These are phyloP conservation scores for Penicillium corylophilum DNA, from an alignment of 2,329 filamentous ascomycete species.

Conservation along the genomic window DNA sequence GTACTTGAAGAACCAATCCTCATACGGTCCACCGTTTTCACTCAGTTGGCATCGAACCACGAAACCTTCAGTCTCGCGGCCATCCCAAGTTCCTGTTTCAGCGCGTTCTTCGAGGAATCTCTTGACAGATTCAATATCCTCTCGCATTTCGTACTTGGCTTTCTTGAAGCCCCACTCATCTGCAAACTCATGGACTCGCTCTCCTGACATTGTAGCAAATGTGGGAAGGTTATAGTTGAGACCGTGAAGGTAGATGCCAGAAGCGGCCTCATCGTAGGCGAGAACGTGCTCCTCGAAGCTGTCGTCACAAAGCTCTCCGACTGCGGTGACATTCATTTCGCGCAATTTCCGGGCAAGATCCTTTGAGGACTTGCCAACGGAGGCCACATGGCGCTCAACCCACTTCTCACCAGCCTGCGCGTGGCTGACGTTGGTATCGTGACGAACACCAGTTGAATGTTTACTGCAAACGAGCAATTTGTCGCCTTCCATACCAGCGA, in stretches of 20 bases:
- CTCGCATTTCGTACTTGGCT: slow-evolving; percentile 73
- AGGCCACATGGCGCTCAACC: slow-evolving; percentile 74
- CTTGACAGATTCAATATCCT: slow-evolving; percentile 72
- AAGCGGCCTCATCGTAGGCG: slow-evolving; percentile 76
- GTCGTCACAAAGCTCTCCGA: slow-evolving; percentile 95
- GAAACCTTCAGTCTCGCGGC: slow-evolving; percentile 93
- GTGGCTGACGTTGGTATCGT: slow-evolving; percentile 73
- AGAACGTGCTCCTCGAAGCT: slow-evolving; percentile 95
- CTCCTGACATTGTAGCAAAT: slow-evolving; percentile 82
- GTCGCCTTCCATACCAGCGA: slow-evolving; percentile 84
- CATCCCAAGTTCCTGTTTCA: slow-evolving; percentile 84
- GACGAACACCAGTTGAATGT: slow-evolving; percentile 84
- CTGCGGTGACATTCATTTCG: slow-evolving; percentile 83
- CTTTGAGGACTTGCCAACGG: slow-evolving; percentile 72
- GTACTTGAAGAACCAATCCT: slow-evolving; percentile 99
- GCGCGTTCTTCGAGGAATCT: slow-evolving; percentile 79
- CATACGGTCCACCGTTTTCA: slow-evolving; percentile 55
- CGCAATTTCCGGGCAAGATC: slow-evolving; percentile 77
- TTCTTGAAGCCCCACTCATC: slow-evolving; percentile 92
- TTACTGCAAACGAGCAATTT: slow-evolving; percentile 97
- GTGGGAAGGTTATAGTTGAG: slow-evolving; percentile 93
- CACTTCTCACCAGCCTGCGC: slow-evolving; percentile 78
- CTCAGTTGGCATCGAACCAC: slow-evolving; percentile 83
- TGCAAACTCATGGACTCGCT: slow-evolving; percentile 84
- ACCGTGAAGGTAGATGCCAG: slow-evolving; percentile 92